These are phyloP conservation scores for Liquidambar formosana DNA, from an alignment of 164 flowering plant genomes.

Conservation along the genomic window DNA sequence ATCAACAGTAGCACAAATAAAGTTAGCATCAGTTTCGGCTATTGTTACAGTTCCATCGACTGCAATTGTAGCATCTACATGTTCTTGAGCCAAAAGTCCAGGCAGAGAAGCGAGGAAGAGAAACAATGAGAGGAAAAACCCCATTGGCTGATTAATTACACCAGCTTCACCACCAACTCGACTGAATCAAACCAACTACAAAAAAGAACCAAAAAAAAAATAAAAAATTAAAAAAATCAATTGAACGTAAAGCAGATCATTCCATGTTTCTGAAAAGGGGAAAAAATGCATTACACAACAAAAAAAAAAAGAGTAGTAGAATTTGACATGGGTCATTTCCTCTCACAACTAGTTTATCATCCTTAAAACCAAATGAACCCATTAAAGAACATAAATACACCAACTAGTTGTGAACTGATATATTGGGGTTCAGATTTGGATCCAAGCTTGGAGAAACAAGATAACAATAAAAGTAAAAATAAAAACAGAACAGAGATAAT, in stretches of 20 bases:
- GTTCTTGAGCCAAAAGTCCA: constrained; percentile 37
- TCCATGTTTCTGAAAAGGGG: background rate
- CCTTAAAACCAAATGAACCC: background rate
- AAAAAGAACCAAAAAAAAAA: too few relatives aligned
- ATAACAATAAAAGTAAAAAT: background rate
- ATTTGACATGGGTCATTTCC: background rate
- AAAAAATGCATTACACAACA: background rate
- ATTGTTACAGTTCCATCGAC: constrained; percentile 41
- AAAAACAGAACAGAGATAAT: background rate
- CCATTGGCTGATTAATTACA: constrained; percentile 33
- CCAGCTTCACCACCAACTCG: constrained; percentile 13
- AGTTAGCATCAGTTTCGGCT: constrained; percentile 65
- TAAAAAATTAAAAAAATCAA: background rate
- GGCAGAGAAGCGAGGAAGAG: constrained; percentile 40
- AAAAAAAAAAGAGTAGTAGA: background rate
- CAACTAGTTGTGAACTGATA: background rate
- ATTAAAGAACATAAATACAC: background rate
- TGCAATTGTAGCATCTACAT: constrained; percentile 34
- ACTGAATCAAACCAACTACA: background rate
- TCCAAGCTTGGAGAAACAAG: too few relatives aligned
- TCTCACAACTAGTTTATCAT: too few relatives aligned
- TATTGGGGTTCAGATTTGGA: background rate
- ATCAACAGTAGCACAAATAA: constrained; percentile 90
- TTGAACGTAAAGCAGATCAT: background rate
- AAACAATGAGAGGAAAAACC: constrained; percentile 27